Percentiles rank a stretch among this genome's conserved stretches.
Conservation (phyloP, 805 yeast genomes). For the Huiozyma naganishii region DNA sequence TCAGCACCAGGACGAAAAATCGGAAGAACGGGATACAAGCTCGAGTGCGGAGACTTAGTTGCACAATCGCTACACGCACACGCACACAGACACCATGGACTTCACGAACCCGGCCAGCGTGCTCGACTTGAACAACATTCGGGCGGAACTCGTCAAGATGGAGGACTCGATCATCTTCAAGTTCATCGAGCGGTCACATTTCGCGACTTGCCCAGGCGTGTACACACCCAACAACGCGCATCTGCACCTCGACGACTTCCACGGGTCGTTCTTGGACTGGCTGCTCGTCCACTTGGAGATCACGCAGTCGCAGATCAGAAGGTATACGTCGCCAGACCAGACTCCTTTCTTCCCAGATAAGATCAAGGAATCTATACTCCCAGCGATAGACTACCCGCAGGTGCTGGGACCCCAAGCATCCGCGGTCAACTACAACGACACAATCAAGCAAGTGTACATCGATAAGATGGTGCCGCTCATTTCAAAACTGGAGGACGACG, state of each 20-base stretch:
- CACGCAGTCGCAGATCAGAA: conserved; percentile 66
- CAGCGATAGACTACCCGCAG: conserved; percentile 68
- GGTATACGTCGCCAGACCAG: conserved; percentile 93
- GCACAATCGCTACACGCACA: not conserved
- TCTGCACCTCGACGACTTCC: conserved; percentile 51
- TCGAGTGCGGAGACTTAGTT: not conserved
- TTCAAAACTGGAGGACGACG: conserved; percentile 58
- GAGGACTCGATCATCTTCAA: conserved; percentile 93
- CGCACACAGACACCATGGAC: conserved; percentile 45
- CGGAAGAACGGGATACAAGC: conserved; percentile 1
- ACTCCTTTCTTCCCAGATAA: conserved; percentile 73
- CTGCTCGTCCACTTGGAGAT: conserved; percentile 64
- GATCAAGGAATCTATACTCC: conserved; percentile 59
- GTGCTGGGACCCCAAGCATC: conserved; percentile 64
- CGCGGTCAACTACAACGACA: conserved; percentile 64
- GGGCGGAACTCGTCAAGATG: conserved; percentile 80
- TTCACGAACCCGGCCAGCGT: conserved; percentile 76
- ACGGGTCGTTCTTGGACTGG: conserved; percentile 86
- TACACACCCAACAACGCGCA: conserved; percentile 42
- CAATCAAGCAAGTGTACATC: conserved; percentile 59
- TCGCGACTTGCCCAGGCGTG: conserved; percentile 61
- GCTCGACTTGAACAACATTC: conserved; percentile 67
- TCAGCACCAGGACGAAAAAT: conserved; percentile 4
- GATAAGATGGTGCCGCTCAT: conserved; percentile 65
- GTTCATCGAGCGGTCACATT: conserved; percentile 88